Base-by-base conservation (phyloP, 495 filamentous ascomycete genomes). In the Daldinia grandis region DNA sequence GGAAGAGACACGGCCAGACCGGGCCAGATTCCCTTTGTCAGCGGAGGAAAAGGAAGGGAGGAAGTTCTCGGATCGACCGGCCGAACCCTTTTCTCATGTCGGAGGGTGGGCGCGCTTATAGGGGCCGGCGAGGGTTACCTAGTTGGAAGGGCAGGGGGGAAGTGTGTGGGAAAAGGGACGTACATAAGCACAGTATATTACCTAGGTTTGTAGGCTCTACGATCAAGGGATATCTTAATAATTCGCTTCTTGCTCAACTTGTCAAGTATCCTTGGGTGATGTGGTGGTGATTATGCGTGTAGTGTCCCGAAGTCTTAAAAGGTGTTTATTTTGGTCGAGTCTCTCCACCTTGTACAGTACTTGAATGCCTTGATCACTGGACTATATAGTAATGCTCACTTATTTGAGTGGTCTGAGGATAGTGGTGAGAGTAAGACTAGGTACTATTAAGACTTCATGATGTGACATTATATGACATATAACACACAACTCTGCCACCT, bases 201-300 rank as follows among this genome's bases (percentile, higher is more conserved):
- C 58, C 58, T 62, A 62, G 31, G 54, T 57, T 19, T 62, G 66
- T 68, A 68, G 66, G 53, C 42, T 62, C 58, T 58, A 58, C 40
- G 58, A 40, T 25, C 25, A 24, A 68, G 35, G 33, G 51, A 49
- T 59, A 35, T 59, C 66, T 64, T 69, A 64, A 69, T 69, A 58
- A 63, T 69, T 68, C 59, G 58, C 66, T 68, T 58, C 37, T 67
- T 73, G 65, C 47, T 58, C 59, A 28, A 56, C 19, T 10, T 71
- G 56, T 21, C 38, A 24, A 0, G 21, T 30, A 14, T 14, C 14
- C 66, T 51, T n/a, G 66, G 40, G n/a, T 63, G 50, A 53, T 58
- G 25, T 27, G 35, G 56, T 9, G 50, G 35, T 25, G 58, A 59
- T 9, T 61, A 68, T 31, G 7, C 28, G 19, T 24, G 42, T 1